These are phyloP conservation scores for Candida insectalens DNA, from an alignment of 805 yeast genomes.

Conservation along the genomic window DNA sequence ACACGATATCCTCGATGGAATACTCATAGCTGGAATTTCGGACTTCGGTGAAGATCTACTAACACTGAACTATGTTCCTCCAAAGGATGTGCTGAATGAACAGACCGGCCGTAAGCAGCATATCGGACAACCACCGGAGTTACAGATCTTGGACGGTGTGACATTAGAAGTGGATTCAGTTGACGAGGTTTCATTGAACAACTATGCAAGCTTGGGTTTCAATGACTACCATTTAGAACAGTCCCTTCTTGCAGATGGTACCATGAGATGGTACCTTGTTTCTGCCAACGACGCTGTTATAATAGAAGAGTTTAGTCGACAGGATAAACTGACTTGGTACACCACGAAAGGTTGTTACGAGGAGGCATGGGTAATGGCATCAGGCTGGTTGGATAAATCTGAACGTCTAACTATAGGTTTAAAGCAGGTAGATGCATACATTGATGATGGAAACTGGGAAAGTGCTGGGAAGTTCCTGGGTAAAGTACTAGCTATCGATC, in stretches of 20 bases:
- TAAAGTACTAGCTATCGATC: constrained; percentile 25
- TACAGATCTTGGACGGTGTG: constrained; percentile 53
- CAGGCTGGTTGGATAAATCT: constrained; percentile 37
- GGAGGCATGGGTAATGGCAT: constrained; percentile 76
- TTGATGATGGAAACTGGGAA: constrained; percentile 40
- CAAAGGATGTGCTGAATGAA: constrained; percentile 16
- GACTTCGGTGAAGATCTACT: constrained; percentile 63
- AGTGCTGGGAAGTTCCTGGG: constrained; percentile 42
- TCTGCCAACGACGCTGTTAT: constrained; percentile 77
- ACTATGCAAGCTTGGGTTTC: constrained; percentile 49
- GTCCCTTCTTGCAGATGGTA: constrained; percentile 28
- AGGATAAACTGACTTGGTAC: constrained; percentile 71
- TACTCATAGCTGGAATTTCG: constrained; percentile 66
- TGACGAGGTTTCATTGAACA: constrained; percentile 65
- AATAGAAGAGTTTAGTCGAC: constrained; percentile 59
- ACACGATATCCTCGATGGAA: constrained; percentile 38
- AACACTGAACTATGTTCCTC: constrained; percentile 42
- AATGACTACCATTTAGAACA: constrained; percentile 73
- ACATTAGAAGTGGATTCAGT: constrained; percentile 68
- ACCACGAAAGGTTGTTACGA: constrained; percentile 39
- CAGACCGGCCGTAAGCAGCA: constrained; percentile 10
- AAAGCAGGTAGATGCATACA: constrained; percentile 36
- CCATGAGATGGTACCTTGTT: constrained; percentile 49
- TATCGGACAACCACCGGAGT: constrained; percentile 52
- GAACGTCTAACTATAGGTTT: constrained; percentile 55